Base-by-base conservation (phyloP, 305 asterid species). In the Solanum hybrid region DNA sequence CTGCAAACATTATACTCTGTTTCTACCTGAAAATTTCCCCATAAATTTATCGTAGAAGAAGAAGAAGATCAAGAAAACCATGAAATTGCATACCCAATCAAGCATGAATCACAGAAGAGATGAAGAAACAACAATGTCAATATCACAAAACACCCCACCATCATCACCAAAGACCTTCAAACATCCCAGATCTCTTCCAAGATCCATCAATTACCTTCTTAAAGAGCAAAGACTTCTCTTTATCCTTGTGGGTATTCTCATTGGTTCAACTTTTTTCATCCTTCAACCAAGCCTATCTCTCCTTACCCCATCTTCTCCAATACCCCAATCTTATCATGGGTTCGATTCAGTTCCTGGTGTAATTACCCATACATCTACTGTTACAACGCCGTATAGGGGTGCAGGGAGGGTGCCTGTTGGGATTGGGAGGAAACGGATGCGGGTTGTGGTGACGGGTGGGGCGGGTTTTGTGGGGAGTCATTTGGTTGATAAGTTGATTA, bases 381-480 rank as follows among this genome's bases (percentile, higher is more conserved):
- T 82, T 45, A 82, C 38, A 4, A 29, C 27, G 15, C 17, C 38
- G 29, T 82, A 8, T 82, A 82, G 64, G 38, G 8, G 97, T 80
- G 91, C 97, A 78, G 97, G 98, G 85, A 91, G 98, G 87, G 96
- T 97, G 37, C 98, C 99, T 9, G 96, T 94, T 66, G 98, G 96
- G 12, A 92, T 97, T 26, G 94, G 93, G 89, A 88, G 93, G 82
- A 95, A 93, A 91, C 88, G 99, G 93, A 94, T 92, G 98, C 92
- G 99, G 90, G 94, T 97, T 24, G 98, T 96, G 14, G 98, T 97
- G 6, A 97, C 99, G 2, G 99, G 99, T 64, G 99, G 99, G 27
- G 98, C 99, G 10, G 99, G 99, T 9, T 97, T 97, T 87, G 98
- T 97, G 8, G 99, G 99, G 72, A 96, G 98, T 81, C 99, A 97